Conservation (phyloP, 768 basidiomycete species). For the Collybia nuda region DNA sequence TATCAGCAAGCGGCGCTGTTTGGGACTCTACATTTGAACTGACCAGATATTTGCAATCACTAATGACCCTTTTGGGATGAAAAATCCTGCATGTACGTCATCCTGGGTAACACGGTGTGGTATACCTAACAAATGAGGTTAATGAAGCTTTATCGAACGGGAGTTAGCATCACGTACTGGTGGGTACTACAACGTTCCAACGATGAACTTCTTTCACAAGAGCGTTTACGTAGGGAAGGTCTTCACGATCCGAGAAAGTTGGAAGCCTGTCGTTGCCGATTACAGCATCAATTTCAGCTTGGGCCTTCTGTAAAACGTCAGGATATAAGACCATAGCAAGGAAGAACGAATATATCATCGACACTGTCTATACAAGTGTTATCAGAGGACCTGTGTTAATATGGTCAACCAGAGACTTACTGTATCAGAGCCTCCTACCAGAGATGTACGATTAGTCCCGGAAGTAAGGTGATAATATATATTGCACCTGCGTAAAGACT, state of each 20-base stretch:
- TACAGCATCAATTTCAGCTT: constrained; percentile 31
- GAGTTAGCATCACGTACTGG: constrained; percentile 18
- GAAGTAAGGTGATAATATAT: background rate
- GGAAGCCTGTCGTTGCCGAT: constrained; percentile 28
- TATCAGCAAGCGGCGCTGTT: background rate
- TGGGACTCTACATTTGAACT: background rate
- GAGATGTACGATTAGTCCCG: no score
- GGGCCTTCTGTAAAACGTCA: constrained; percentile 26
- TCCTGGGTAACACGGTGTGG: constrained; percentile 13
- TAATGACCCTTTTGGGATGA: constrained; percentile 13
- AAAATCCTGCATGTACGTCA: constrained; percentile 11
- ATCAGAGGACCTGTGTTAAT: no score
- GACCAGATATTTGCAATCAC: constrained; percentile 14
- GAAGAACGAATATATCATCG: constrained; percentile 26
- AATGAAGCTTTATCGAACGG: background rate
- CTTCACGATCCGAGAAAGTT: constrained; percentile 21
- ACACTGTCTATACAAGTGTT: background rate
- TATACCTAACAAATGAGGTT: constrained; percentile 5
- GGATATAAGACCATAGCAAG: constrained; percentile 30
- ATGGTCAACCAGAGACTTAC: no score
- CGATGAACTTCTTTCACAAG: constrained; percentile 28
- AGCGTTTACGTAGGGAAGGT: constrained; percentile 27
- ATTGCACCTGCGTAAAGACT: constrained; percentile 8
- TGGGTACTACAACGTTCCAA: constrained; percentile 23
- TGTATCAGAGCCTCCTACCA: no score